Evolutionary conservation across 2,329 filamentous ascomycete species (phyloP).

Genomic region (Trichothecium sympodiale): DNA sequence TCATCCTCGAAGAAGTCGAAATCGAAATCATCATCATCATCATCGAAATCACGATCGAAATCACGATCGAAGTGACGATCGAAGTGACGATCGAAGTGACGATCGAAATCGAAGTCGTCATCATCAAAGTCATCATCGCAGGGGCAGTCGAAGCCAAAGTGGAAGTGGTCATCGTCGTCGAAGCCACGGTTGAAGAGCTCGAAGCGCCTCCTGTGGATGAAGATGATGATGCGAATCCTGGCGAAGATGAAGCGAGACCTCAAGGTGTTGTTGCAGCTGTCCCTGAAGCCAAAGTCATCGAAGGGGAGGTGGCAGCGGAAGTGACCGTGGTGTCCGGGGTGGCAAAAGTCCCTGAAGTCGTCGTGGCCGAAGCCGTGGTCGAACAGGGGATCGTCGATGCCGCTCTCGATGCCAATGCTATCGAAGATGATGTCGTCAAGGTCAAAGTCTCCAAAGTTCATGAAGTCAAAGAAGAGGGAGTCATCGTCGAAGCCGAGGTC

Average conservation of each 20-base stretch:
- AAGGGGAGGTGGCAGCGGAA: constrained; percentile 4
- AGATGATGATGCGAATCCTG: constrained; percentile 3
- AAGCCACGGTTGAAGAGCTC: constrained; percentile 4
- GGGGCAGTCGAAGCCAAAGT: background rate
- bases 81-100: background rate
- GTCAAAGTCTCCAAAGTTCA: background rate
- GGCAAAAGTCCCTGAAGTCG: background rate
- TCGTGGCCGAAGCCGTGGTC: constrained; percentile 3
- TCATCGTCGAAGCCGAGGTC: constrained; percentile 5
- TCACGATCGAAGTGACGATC: background rate
- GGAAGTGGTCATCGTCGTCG: background rate
- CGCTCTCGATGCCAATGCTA: constrained; percentile 5
- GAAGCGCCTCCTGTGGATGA: constrained; percentile 1
- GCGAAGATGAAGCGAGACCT: constrained; percentile 1
- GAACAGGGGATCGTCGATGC: constrained; percentile 1
- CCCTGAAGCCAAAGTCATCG: constrained; percentile 2
- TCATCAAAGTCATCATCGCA: background rate
- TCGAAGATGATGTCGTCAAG: constrained; percentile 4
- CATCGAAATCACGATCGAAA: background rate
- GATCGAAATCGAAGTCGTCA: background rate
- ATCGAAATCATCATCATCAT: background rate
- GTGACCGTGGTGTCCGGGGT: background rate
- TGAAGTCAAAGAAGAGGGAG: constrained; percentile 7
- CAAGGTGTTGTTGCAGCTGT: background rate
- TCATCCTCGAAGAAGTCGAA: no score